These are phyloP conservation scores for Benincasa hispida DNA, from an alignment of 306 rosid genomes.

Conservation along the genomic window DNA sequence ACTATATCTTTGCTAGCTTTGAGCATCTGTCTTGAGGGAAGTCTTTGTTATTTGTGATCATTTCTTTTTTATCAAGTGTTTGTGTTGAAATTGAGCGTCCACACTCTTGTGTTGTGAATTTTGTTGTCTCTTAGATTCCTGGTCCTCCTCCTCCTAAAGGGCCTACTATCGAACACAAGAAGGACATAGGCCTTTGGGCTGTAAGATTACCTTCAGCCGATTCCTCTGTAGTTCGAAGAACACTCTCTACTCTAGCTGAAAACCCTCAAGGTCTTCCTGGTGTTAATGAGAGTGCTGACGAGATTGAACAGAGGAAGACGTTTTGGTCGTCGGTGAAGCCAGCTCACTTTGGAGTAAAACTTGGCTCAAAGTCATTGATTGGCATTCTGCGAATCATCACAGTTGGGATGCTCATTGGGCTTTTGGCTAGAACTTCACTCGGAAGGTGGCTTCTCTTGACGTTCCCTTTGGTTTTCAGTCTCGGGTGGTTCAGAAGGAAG, in stretches of 20 bases:
- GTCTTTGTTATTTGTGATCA: not conserved
- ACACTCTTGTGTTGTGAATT: not conserved
- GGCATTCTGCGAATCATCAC: conserved; percentile 25
- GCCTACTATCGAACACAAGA: conserved; percentile 46
- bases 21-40: not conserved
- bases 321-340: conserved; percentile 73
- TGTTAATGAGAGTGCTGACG: conserved; percentile 38
- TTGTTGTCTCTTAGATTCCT: conserved; percentile 34
- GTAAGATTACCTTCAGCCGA: conserved; percentile 79
- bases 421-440: conserved; percentile 33
- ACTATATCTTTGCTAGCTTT: not conserved
- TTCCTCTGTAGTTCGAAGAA: conserved; percentile 53
- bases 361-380: conserved; percentile 50
- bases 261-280: conserved; percentile 61
- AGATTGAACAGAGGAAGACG: conserved; percentile 32
- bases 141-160: conserved; percentile 56
- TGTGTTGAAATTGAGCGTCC: not conserved
- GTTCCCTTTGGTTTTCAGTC: conserved; percentile 65
- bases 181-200: conserved; percentile 56
- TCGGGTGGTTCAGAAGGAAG: conserved; percentile 58
- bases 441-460: conserved; percentile 77
- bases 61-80: not conserved
- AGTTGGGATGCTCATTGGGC: conserved; percentile 39
- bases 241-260: conserved; percentile 50
- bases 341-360: conserved; percentile 64